Evolutionary conservation across 768 basidiomycete genomes (phyloP).

Genomic region (Exsudoporus frostii): DNA sequence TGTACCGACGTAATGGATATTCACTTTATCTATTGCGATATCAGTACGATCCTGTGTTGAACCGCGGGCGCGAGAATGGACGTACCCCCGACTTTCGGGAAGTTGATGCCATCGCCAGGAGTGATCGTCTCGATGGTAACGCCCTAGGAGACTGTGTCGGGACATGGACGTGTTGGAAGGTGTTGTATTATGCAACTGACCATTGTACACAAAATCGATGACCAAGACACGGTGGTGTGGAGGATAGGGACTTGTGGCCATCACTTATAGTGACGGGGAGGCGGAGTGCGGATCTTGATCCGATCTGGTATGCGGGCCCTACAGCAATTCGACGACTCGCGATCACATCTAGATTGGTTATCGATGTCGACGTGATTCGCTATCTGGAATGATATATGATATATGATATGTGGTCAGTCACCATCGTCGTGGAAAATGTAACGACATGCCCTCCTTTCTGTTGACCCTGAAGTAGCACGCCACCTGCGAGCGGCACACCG

Average conservation of each 20-base stretch:
- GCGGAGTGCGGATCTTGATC: conserved; percentile 79
- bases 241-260: conserved; percentile 23
- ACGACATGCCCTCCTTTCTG: background rate
- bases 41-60: conserved; percentile 19
- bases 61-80: conserved; percentile 18
- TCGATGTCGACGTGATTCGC: conserved; percentile 27
- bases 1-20: conserved; percentile 79
- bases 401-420: conserved; percentile 13
- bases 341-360: conserved; percentile 24
- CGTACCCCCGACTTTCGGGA: conserved; percentile 71
- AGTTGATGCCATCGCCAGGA: conserved; percentile 61
- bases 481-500: background rate
- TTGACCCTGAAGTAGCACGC: background rate
- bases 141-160: conserved; percentile 45
- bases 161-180: background rate
- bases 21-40: conserved; percentile 55
- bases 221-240: conserved; percentile 24
- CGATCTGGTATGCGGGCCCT: conserved; percentile 35
- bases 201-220: conserved; percentile 32
- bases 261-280: conserved; percentile 43
- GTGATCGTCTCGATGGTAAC: conserved; percentile 58
- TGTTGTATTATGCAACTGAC: conserved; percentile 16
- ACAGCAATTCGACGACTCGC: conserved; percentile 6
- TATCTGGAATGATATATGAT: conserved; percentile 7
- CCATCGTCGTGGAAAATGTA: conserved; percentile 5